Conservation (phyloP, 2,329 filamentous ascomycete species). For the Ilyonectria mors-panacis region DNA sequence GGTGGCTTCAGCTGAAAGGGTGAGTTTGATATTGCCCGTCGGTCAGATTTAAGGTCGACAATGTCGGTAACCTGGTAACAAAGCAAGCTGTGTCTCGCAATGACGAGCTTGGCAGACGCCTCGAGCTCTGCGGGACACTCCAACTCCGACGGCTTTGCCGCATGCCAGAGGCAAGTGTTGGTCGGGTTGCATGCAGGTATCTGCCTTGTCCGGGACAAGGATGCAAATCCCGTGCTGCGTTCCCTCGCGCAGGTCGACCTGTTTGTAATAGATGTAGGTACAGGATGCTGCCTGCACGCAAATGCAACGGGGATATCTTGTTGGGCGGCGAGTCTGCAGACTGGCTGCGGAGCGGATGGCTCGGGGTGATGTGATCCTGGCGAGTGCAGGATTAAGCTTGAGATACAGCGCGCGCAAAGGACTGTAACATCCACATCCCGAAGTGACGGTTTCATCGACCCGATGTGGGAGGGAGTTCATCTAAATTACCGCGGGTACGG, state of each 20-base stretch:
- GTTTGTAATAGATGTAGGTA: conserved; percentile 20
- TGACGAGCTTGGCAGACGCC: neutral
- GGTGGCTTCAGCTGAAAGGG: neutral
- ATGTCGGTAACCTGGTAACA: neutral
- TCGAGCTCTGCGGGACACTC: neutral
- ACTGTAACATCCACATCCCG: neutral
- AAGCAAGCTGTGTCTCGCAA: neutral
- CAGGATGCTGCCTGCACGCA: neutral
- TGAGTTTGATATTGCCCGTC: neutral
- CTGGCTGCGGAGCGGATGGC: conserved; percentile 4
- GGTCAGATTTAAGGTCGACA: neutral
- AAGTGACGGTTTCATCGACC: neutral
- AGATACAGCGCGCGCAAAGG: neutral
- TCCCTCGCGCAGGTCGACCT: conserved; percentile 3
- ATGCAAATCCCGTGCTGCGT: conserved; percentile 14
- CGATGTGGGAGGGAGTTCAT: neutral
- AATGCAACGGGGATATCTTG: conserved; percentile 5
- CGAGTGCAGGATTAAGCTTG: neutral
- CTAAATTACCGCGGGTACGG: neutral
- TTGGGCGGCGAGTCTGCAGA: neutral
- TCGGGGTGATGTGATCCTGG: conserved; percentile 4
- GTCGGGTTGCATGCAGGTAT: conserved; percentile 20
- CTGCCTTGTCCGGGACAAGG: conserved; percentile 12
- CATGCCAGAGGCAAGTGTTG: conserved; percentile 1
- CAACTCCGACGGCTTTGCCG: neutral